Conservation (phyloP, 106 monocot species). For the Apostasia ramifera region DNA sequence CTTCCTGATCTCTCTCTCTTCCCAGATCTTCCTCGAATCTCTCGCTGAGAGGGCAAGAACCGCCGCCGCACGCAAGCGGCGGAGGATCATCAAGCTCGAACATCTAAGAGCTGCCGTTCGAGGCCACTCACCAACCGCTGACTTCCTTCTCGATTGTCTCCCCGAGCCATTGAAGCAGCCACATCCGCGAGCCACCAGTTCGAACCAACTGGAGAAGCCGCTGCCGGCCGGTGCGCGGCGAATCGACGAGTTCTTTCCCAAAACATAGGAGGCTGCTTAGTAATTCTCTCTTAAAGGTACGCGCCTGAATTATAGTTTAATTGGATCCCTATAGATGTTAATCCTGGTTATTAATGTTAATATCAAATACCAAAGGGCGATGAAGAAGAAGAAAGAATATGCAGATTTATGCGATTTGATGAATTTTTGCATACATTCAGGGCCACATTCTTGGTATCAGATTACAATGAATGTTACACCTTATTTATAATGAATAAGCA, state of each 20-base stretch:
- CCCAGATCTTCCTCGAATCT: slow-evolving; percentile 63
- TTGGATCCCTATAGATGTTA: too few species aligned
- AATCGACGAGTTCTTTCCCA: slow-evolving; percentile 76
- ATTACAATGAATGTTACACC: too few species aligned
- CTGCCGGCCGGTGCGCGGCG: slow-evolving; percentile 53
- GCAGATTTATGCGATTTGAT: too few species aligned
- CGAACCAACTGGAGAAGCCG: slow-evolving; percentile 16
- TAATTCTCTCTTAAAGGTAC: not conserved
- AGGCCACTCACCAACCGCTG: slow-evolving; percentile 52
- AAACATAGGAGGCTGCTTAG: slow-evolving; percentile 7
- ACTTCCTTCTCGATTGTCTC: slow-evolving; percentile 84
- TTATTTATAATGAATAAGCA: too few species aligned
- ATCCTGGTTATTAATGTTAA: too few species aligned
- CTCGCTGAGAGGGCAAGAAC: slow-evolving; percentile 39
- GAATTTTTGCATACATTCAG: too few species aligned
- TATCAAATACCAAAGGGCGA: too few species aligned
- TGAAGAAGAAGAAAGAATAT: too few species aligned
- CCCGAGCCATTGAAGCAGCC: slow-evolving; percentile 1
- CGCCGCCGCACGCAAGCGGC: slow-evolving; percentile 33
- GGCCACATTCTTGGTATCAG: too few species aligned
- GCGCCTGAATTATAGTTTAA: too few species aligned
- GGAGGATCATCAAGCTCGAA: slow-evolving; percentile 42
- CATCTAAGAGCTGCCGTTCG: slow-evolving; percentile 54
- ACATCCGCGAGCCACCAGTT: not conserved
- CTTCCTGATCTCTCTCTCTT: slow-evolving; percentile 54